Base-by-base conservation (phyloP, 2,329 filamentous ascomycete genomes). In the Cladophialophora bantiana region DNA sequence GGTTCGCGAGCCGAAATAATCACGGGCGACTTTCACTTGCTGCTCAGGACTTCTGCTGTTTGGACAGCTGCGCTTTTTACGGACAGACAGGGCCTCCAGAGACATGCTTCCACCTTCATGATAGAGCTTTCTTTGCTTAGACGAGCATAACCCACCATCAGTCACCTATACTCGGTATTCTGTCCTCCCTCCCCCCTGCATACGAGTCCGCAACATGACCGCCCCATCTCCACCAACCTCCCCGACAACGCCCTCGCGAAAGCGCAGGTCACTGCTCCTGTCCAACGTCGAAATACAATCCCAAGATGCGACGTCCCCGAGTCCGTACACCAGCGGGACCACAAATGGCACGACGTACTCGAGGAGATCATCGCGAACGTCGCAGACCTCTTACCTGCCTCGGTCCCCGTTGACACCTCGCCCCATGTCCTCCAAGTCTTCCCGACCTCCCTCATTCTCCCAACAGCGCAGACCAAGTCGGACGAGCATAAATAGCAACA, bases 371-470 rank as follows among this genome's bases (percentile, higher is more conserved):
- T 73, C 72, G 52, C 71, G 68, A 12, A 70, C 72, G 3, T 73
- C 72, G 18, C 65, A 70, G 58, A 72, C 69, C 52, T 71, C 69
- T 5, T 66, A 67, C 59, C 69, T 67, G 50, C 72, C 71, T 59
- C 66, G 75, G 4, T 82, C 80, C 35, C 79, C 80, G 7, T 70
- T 77, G 48, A 76, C 76, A 18, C 75, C 76, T 56, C 77, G 78
- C 60, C 78, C 76, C 50, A 74, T 74, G 58, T 77, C 77, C 62
- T 74, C 77, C 56, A 76, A 75, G 57, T 74, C 73, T 31, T 75
- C 77, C 36, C 66, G 71, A 59, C 68, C 69, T n/a, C 66, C 67
- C 12, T 71, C 67, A 2, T 68, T 71, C 50, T 65, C 67, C n/a
- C 63, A 68, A 10, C 62, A 64, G 45, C 67, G 67, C 35, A 61